A percentile compares a stretch with the other conserved stretches of the same genome.
These are phyloP conservation scores for Cronartium ribicola DNA, from an alignment of 1,284 basidiomycete genomes.

Conservation along the genomic window DNA sequence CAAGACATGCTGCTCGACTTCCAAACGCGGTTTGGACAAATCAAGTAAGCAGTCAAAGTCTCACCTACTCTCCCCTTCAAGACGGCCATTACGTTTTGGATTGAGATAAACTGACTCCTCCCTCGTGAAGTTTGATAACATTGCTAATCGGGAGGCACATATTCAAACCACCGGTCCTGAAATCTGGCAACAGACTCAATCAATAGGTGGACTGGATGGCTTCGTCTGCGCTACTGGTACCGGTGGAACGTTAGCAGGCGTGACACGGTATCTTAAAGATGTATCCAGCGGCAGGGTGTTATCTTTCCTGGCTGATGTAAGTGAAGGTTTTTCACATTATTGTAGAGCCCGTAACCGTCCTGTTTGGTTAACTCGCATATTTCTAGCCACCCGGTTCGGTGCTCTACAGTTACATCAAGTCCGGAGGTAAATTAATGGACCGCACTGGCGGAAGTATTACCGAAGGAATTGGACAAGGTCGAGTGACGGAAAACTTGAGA, in stretches of 20 bases:
- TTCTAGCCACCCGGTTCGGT: slow-evolving; percentile 96
- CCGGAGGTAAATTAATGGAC: slow-evolving; percentile 67
- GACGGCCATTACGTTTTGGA: no score
- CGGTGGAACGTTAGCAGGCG: slow-evolving; percentile 51
- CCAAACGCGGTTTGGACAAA: slow-evolving; percentile 98
- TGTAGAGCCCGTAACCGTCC: no score
- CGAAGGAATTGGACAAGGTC: slow-evolving; percentile 96
- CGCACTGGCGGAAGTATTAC: slow-evolving; percentile 89
- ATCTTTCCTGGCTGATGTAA: slow-evolving; percentile 52
- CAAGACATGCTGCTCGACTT: slow-evolving; percentile 72
- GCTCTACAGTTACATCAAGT: slow-evolving; percentile 76
- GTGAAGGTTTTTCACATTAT: no score
- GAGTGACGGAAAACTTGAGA: slow-evolving; percentile 87
- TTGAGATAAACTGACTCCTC: slow-evolving; percentile 1
- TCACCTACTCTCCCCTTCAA: background rate
- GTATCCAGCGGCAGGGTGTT: slow-evolving; percentile 49
- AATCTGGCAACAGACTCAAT: slow-evolving; percentile 51
- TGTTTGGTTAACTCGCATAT: no score
- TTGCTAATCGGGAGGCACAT: slow-evolving; percentile 51
- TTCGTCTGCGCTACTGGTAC: slow-evolving; percentile 52
- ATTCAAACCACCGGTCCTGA: slow-evolving; percentile 52
- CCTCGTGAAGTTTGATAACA: slow-evolving; percentile 49
- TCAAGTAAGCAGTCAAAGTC: slow-evolving; percentile 55
- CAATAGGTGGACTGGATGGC: slow-evolving; percentile 49
- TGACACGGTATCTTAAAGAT: slow-evolving; percentile 50